These are phyloP conservation scores for Rhizopogon salebrosus DNA, from an alignment of 768 basidiomycete species.

Conservation along the genomic window DNA sequence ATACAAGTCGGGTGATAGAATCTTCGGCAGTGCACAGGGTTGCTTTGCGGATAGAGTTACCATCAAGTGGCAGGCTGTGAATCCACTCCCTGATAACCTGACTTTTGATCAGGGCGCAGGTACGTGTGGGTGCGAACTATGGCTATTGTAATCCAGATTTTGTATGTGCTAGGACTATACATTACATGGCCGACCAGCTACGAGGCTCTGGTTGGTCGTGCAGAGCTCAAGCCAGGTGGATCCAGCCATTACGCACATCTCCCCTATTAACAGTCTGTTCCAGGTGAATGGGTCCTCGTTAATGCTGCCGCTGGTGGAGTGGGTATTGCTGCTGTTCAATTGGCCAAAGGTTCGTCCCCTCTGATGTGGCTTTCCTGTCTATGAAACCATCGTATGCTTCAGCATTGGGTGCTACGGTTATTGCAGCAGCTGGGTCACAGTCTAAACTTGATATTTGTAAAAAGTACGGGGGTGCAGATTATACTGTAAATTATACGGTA, in stretches of 20 bases:
- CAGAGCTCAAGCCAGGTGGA: conserved; percentile 69
- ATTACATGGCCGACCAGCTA: conserved; percentile 95
- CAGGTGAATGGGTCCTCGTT: conserved; percentile 89
- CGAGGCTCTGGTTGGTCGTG: conserved; percentile 84
- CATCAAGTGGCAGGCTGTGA: conserved; percentile 42
- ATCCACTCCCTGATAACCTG: conserved; percentile 70
- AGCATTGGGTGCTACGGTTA: conserved; percentile 91
- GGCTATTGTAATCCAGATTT: not conserved
- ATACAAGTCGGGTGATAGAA: conserved; percentile 77
- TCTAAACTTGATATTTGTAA: conserved; percentile 78
- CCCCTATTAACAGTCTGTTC: not conserved
- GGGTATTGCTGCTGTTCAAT: conserved; percentile 85
- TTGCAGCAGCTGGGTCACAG: conserved; percentile 82
- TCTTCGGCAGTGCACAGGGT: conserved; percentile 82
- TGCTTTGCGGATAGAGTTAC: conserved; percentile 74
- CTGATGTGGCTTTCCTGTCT: not conserved
- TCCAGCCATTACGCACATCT: not conserved
- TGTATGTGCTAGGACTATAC: conserved; percentile 49
- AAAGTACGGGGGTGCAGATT: conserved; percentile 76
- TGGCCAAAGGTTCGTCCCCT: conserved; percentile 70
- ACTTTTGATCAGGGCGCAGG: conserved; percentile 85
- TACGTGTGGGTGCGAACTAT: conserved; percentile 14
- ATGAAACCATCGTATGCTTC: not conserved
- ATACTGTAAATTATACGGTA: conserved; percentile 72
- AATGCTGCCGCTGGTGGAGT: conserved; percentile 97